Evolutionary conservation across 2,329 filamentous ascomycete genomes (phyloP), one percentile per base, ranked within the genome.

Genomic region (Cordyceps farinosa): DNA sequence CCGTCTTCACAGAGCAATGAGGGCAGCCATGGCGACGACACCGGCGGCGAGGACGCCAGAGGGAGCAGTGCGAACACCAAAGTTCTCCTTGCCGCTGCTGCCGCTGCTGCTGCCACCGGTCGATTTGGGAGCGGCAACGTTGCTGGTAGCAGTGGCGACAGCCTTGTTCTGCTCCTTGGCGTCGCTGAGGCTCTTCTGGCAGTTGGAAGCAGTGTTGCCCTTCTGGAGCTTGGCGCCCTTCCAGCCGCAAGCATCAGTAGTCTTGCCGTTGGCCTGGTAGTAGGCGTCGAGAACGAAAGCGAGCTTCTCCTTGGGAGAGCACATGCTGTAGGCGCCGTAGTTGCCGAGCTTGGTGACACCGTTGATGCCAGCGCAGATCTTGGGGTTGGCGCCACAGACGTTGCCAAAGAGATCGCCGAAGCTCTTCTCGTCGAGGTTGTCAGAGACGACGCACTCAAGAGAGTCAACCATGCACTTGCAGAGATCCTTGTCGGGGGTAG

Each of bases 401-500:
- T 79, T 87, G 73, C 81, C 82, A 77, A 98, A 98, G 69, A 95
- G 84, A 17, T 83, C 78, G 56, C 84, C 85, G 70, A 86, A 89
- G 63, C 86, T 78, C 61, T 87, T 80, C 56, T 79, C 74, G 67
- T 83, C 78, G 30, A 92, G 78, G 69, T 77, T 76, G 53, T 81
- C 76, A 52, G 84, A 80, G 65, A 92, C 86, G 34, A 84, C 83
- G 79, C 95, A 99, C 64, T 80, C 79, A 63, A 96, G 80, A 51
- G 86, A 87, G 67, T 85, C 80, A 75, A 85, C 84, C 91, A 97
- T 97, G 85, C 95, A 99, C 64, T 82, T 76, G 84, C 95, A 99
- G 53, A 96, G 87, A 51, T 86, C 72, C 52, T 85, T 73, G 79
- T 98, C 91, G 67, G 93, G 92, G 11, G 85, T 85, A 10, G 93